These are phyloP conservation scores for Aureobasidium sp. DNA, from an alignment of 2,329 filamentous ascomycete species.

Conservation along the genomic window DNA sequence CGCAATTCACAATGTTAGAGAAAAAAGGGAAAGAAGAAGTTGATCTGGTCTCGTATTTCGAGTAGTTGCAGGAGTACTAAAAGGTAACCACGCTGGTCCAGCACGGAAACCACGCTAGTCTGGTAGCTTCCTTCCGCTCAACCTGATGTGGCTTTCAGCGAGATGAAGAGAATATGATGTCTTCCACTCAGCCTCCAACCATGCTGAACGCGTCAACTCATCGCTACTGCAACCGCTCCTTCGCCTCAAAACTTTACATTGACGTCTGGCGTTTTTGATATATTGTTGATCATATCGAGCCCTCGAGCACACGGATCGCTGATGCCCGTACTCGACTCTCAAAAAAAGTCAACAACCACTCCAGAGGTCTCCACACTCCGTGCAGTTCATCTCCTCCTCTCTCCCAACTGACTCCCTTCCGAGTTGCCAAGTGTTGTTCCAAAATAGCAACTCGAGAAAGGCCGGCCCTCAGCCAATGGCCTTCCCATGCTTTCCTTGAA, in stretches of 20 bases:
- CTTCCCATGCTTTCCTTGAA: neutral
- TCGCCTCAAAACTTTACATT: neutral
- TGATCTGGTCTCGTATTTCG: constrained; percentile 5
- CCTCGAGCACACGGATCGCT: neutral
- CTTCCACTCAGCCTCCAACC: neutral
- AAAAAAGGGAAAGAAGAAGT: neutral
- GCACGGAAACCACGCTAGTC: neutral
- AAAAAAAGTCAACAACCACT: neutral
- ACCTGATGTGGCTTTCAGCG: constrained; percentile 5
- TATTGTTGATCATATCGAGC: too few species aligned
- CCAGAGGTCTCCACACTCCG: neutral
- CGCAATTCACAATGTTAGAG: constrained; percentile 2
- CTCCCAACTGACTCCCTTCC: neutral
- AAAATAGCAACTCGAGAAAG: neutral
- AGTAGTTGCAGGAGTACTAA: neutral
- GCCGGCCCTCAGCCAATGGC: constrained; percentile 5
- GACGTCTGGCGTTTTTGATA: neutral
- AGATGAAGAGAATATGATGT: constrained; percentile 8
- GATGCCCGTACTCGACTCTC: neutral
- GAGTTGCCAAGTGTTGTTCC: neutral
- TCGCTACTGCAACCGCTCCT: neutral
- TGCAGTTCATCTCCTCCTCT: constrained; percentile 2
- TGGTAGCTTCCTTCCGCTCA: constrained; percentile 1
- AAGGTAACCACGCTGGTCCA: neutral
- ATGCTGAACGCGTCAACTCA: constrained; percentile 2